These are phyloP conservation scores for Pythium chondricola DNA, from an alignment of 352 stramenopile genomes.

Conservation along the genomic window DNA sequence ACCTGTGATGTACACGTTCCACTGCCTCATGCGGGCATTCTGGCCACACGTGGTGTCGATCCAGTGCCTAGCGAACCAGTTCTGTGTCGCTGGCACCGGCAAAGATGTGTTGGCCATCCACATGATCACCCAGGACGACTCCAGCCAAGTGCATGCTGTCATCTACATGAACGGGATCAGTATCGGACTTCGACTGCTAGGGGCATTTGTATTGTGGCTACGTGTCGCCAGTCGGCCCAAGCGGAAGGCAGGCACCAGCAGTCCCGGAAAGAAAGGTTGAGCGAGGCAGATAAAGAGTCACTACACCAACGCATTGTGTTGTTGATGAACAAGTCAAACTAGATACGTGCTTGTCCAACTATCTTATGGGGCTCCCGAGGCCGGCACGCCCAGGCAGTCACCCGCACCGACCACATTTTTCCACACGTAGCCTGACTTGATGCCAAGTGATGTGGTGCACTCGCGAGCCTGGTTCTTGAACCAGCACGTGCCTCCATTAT, in stretches of 20 bases:
- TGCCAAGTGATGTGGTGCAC: background rate
- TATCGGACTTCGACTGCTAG: slow-evolving; percentile 12
- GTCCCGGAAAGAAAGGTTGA: no score
- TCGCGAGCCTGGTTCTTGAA: background rate
- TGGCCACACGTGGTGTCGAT: slow-evolving; percentile 23
- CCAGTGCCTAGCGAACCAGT: slow-evolving; percentile 9
- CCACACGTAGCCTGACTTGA: background rate
- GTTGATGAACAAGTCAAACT: no score
- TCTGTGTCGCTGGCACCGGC: slow-evolving; percentile 11
- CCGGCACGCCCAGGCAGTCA: background rate
- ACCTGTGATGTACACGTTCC: slow-evolving; percentile 31
- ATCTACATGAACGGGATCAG: slow-evolving; percentile 15
- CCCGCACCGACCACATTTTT: background rate
- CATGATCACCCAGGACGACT: slow-evolving; percentile 1
- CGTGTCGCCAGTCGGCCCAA: no score
- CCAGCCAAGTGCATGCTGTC: slow-evolving; percentile 1
- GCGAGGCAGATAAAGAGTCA: no score
- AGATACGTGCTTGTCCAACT: no score
- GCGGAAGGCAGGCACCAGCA: no score
- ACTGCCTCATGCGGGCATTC: slow-evolving; percentile 26
- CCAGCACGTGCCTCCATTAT: background rate
- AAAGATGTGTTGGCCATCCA: slow-evolving; percentile 21
- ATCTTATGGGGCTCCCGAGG: no score
- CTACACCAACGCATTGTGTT: no score
- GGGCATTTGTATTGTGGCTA: slow-evolving; percentile 11